These are phyloP conservation scores for Lobosporangium transversale DNA, from an alignment of 192 early-diverging fungal species.

Conservation along the genomic window DNA sequence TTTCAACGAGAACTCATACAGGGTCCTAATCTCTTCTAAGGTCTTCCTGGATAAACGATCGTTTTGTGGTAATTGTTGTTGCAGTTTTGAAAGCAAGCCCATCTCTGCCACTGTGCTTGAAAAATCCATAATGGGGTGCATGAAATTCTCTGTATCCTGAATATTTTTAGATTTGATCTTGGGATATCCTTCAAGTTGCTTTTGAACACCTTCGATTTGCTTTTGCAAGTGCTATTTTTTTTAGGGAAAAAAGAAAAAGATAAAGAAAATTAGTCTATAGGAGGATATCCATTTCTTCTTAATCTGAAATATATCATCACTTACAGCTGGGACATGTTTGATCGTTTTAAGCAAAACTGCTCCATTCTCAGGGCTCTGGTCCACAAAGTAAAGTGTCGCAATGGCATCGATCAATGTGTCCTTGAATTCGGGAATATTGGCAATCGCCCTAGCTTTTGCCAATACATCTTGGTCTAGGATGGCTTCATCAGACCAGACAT, in stretches of 20 bases:
- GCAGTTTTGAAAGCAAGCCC: slow-evolving; percentile 58
- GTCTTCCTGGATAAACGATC: slow-evolving; percentile 22
- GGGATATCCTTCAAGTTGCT: slow-evolving; percentile 44
- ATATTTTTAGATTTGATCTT: slow-evolving; percentile 33
- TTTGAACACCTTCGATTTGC: slow-evolving; percentile 53
- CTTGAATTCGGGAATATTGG: slow-evolving; percentile 62
- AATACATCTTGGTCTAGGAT: slow-evolving; percentile 38
- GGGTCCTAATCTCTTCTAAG: slow-evolving; percentile 41
- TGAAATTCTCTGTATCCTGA: slow-evolving; percentile 33
- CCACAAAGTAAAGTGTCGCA: slow-evolving; percentile 74
- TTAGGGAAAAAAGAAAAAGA: slow-evolving; percentile 4
- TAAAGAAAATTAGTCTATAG: neutral
- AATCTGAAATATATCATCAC: neutral
- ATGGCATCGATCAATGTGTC: slow-evolving; percentile 72
- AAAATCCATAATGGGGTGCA: slow-evolving; percentile 58
- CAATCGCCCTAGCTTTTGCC: slow-evolving; percentile 45
- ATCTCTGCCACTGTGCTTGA: slow-evolving; percentile 60
- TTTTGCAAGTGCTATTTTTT: slow-evolving; percentile 43
- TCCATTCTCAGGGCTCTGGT: slow-evolving; percentile 61
- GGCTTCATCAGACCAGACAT: slow-evolving; percentile 48
- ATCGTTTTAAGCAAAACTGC: slow-evolving; percentile 56
- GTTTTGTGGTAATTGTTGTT: slow-evolving; percentile 24
- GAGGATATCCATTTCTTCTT: slow-evolving; percentile 1
- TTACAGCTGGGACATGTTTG: slow-evolving; percentile 62
- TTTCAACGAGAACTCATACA: slow-evolving; percentile 57